Evolutionary conservation across 352 stramenopile genomes (phyloP).

Genomic region (Globisporangium alternatum): DNA sequence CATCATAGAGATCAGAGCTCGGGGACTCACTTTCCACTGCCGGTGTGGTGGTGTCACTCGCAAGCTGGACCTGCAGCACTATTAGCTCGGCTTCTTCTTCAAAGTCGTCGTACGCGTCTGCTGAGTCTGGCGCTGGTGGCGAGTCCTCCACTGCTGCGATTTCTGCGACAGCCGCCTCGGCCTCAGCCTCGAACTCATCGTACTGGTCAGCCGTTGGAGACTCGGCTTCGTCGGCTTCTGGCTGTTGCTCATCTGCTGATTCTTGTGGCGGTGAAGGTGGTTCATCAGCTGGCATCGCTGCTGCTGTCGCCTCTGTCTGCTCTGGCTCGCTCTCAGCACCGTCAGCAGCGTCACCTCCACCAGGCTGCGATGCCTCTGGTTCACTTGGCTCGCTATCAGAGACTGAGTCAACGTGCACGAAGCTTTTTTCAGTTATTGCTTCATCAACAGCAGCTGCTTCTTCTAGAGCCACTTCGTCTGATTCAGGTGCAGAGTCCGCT

Average conservation of each 20-base stretch:
- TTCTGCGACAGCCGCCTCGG: not conserved
- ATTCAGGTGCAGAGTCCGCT: not conserved
- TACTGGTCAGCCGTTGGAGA: not conserved
- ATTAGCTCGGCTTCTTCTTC: conserved; percentile 4
- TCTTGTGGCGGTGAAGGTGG: not conserved
- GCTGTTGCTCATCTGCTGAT: not conserved
- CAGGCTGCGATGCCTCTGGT: not conserved
- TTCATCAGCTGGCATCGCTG: not conserved
- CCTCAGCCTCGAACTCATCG: conserved; percentile 12
- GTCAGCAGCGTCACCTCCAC: not conserved
- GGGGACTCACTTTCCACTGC: not conserved
- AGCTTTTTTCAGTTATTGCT: not conserved
- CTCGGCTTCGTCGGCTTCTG: not conserved
- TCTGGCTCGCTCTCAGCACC: not conserved
- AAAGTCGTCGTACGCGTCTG: conserved; percentile 13
- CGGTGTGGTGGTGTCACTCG: not conserved
- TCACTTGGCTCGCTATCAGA: not conserved
- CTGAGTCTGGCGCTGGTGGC: not conserved
- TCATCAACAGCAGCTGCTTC: not conserved
- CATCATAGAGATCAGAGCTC: conserved; percentile 11
- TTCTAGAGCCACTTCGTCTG: not conserved
- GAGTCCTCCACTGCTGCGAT: not conserved
- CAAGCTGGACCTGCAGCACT: not conserved
- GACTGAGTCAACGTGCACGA: not conserved
- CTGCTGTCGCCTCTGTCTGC: not conserved